These are phyloP conservation scores for Setaria italica DNA, from an alignment of 202 grass and related monocot species.

Conservation along the genomic window DNA sequence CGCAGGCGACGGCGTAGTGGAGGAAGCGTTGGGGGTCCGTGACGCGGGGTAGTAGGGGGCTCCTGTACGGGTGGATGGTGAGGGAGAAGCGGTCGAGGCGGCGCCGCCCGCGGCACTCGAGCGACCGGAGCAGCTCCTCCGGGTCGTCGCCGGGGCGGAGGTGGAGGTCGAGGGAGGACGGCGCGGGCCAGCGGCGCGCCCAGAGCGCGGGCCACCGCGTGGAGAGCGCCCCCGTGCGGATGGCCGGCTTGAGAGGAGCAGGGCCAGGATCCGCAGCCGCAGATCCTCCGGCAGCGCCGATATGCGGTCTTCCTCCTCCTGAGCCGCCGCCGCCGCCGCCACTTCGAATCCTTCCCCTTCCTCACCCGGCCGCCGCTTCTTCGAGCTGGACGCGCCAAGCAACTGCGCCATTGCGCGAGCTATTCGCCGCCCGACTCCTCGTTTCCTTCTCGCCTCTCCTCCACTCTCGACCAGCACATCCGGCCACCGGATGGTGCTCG, in stretches of 20 bases:
- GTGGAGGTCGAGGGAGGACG: slow-evolving; percentile 39
- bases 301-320: not conserved
- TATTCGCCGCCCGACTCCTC: not conserved
- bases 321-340: not conserved
- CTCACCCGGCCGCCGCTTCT: not conserved
- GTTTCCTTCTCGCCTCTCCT: not conserved
- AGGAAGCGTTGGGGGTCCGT: not conserved
- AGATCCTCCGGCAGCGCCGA: slow-evolving; percentile 38
- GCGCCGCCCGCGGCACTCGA: not conserved
- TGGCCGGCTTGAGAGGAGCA: slow-evolving; percentile 55
- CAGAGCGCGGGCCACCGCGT: slow-evolving; percentile 55
- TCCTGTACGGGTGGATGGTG: not conserved
- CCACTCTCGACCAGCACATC: not conserved
- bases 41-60: too few relatives aligned
- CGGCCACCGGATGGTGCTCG: not conserved
- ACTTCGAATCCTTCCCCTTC: not conserved
- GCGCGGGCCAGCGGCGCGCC: slow-evolving; percentile 44
- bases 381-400: not conserved
- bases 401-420: not conserved
- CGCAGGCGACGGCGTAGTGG: not conserved
- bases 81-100: slow-evolving; percentile 34
- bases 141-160: not conserved
- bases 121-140: not conserved
- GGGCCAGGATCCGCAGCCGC: slow-evolving; percentile 55
- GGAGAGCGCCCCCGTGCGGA: slow-evolving; percentile 51